Base-by-base conservation (phyloP, 2,329 filamentous ascomycete genomes). In the Cladosporium cucumerinum region DNA sequence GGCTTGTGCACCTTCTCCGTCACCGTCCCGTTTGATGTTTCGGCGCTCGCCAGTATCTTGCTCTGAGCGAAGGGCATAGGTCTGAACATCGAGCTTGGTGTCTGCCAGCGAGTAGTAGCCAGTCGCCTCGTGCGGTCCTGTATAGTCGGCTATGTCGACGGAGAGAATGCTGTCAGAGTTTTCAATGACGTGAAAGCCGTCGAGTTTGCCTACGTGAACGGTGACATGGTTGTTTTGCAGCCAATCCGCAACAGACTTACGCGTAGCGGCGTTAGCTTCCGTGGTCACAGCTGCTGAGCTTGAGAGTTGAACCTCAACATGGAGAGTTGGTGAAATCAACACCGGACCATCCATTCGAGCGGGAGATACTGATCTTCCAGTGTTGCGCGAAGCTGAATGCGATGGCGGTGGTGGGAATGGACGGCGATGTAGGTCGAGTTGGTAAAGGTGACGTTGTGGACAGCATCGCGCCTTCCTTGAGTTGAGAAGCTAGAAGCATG, bases 11-110 rank as follows among this genome's bases (percentile, higher is more conserved):
- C 64, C n/a, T 3, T 72, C 70, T 28, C 74, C 72, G 2, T 75
- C 75, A 6, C 70, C 62, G 30, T 67, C 23, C 62, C 68, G 67
- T 36, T 64, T 69, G 66, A 69, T 69, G 32, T 23, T 54, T 28
- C 67, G 72, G 8, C 72, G 70, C 16, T 70, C 67, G 7, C 67
- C 67, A 7, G 63, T 65, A 25, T 74, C 70, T 26, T 71, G 63
- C 11, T 74, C 74, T 25, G 60, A 57, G 57, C 72, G 72, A 5
- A 81, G 75, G 48, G 74, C 71, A 68, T 81, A 82, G 2, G 76
- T 75, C 61, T 82, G 79, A 2, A 82, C 72, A 61, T 81, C 79
- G 5, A 82, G 72, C 14, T 77, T 67, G 5, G 78, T 73, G 2
- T 78, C 69, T 18, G 72, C 64, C 11, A 79, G 61, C 12, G 65